Conservation (phyloP, 192 early-diverging fungal species). For the Backusella mclennaniae region DNA sequence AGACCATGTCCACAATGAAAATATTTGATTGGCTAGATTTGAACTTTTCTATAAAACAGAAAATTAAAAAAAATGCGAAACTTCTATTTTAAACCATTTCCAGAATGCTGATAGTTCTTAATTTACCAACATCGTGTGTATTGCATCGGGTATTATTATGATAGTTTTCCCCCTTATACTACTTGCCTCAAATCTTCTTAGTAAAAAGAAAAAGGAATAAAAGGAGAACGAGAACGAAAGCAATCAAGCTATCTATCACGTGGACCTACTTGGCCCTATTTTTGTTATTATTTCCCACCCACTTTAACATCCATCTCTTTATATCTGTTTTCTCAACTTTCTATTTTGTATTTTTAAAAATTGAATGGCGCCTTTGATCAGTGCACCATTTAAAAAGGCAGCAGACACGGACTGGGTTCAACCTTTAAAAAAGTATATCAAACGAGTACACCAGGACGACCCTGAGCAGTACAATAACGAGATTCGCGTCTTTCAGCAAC, state of each 20-base stretch:
- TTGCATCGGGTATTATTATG: neutral
- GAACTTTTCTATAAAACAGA: neutral
- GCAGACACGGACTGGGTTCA: constrained; percentile 88
- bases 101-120: neutral
- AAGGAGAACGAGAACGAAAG: neutral
- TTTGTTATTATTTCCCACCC: neutral
- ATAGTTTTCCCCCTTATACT: neutral
- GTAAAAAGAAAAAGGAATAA: neutral
- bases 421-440: constrained; percentile 85
- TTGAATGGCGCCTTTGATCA: constrained; percentile 50
- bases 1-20: neutral
- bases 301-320: neutral
- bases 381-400: constrained; percentile 79
- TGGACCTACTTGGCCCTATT: too few relatives aligned
- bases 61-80: neutral
- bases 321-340: neutral
- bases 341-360: neutral
- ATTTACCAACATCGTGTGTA: neutral
- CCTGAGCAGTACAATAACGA: constrained; percentile 86
- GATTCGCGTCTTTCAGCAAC: constrained; percentile 79
- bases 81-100: neutral
- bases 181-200: neutral
- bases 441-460: constrained; percentile 83
- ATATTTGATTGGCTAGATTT: neutral
- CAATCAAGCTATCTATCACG: neutral